Evolutionary conservation across 257 asterid genomes (phyloP), one percentile per base, ranked within the genome.

Genomic region (Solanum virginianum): DNA sequence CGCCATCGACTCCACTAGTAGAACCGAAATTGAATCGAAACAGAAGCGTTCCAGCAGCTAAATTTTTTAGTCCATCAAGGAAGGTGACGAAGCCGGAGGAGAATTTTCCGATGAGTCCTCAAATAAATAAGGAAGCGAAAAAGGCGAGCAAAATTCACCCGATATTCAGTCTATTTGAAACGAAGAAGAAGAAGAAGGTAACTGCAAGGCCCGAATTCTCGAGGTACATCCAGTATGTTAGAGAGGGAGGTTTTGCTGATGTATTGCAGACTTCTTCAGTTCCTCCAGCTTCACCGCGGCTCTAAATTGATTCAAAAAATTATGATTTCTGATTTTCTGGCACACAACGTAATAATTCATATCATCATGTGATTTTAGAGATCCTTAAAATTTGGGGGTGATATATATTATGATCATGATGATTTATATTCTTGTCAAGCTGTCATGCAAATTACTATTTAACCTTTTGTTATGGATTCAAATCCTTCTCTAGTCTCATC

Each of bases 121-220:
- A 70, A 54, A 4, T 55, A 54, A 80, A 75, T 47, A 75, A 84
- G 53, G 83, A 84, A 18, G 24, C 83, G 0, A 84, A 77, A n/a
- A 84, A 84, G 11, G 84, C 45, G 3, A 84, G 87, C 57, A 84
- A 84, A 26, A 60, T 84, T 60, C 87, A 72, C 16, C 87, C 87
- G 4, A 22, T 89, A 53, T 88, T 89, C 54, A 88, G 29, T 41
- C 59, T 88, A 5, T 86, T 88, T 10, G 81, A 85, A 13, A 22
- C 79, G 20, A 26, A 87, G 71, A 69, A 86, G 12, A 91, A 87
- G 84, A 91, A 89, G 94, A 93, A 91, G 86, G 90, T 89, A 3
- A 88, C 98, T 0, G 92, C 96, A 2, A 94, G 88, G 68, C 98
- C 98, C 0, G 97, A 94, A 77, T 92, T 95, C 87, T 92, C 95